phyloP scores from a whole-genome alignment of 2,329 filamentous ascomycete genomes.

The Tolypocladium album region DNA sequence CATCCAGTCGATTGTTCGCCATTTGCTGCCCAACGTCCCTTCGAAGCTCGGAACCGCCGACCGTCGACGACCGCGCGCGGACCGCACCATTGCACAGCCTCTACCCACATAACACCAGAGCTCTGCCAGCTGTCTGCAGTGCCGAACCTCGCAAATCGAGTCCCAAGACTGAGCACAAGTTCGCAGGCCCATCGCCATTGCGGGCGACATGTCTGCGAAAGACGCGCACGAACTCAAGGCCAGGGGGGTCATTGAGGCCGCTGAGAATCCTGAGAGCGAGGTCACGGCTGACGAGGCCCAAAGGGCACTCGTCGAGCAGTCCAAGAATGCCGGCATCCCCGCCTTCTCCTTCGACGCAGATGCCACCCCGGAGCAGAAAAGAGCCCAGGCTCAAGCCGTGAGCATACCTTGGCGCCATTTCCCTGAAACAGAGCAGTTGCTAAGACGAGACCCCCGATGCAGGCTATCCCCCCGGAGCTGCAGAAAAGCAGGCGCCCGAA shows the following conservation, averaged over 20 bases:
- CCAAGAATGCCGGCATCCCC: conserved; percentile 64
- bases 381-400: conserved; percentile 66
- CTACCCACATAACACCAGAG: not conserved
- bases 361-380: conserved; percentile 75
- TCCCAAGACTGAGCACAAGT: not conserved
- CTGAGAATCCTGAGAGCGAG: conserved; percentile 56
- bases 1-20: not conserved
- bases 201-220: conserved; percentile 21
- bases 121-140: conserved; percentile 5
- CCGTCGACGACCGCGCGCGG: not conserved
- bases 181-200: conserved; percentile 3
- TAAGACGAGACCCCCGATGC: not conserved
- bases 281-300: conserved; percentile 64
- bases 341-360: conserved; percentile 84
- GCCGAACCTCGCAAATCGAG: conserved; percentile 4
- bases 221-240: conserved; percentile 59
- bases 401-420: conserved; percentile 16
- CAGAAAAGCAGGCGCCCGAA: conserved; percentile 32
- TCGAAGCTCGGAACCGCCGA: not conserved
- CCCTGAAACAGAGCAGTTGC: conserved; percentile 9
- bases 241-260: conserved; percentile 69
- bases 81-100: not conserved
- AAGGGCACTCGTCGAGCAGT: conserved; percentile 64
- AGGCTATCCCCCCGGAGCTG: conserved; percentile 28
- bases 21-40: not conserved